Conservation (phyloP, 2,329 filamentous ascomycete genomes). For the Aurifilum marmelostoma region DNA sequence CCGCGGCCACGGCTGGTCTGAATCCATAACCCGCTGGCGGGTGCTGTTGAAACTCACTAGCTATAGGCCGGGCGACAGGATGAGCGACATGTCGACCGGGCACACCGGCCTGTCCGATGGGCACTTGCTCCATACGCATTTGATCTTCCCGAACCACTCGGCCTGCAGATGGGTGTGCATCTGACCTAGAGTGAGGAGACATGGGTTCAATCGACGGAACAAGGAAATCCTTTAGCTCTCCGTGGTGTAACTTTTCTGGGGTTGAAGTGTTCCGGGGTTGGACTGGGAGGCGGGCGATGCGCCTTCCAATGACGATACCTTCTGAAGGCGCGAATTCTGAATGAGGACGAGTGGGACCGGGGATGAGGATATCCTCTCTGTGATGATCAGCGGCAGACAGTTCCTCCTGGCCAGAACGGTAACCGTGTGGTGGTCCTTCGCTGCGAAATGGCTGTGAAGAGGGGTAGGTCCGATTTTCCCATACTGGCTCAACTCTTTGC, state of each 20-base stretch:
- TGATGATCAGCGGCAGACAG: slow-evolving; percentile 15
- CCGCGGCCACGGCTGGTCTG: slow-evolving; percentile 10
- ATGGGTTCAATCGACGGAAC: slow-evolving; percentile 51
- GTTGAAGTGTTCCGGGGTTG: slow-evolving; percentile 15
- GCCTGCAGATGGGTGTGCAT: slow-evolving; percentile 22
- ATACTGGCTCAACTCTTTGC: slow-evolving; percentile 23
- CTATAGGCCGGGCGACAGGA: slow-evolving; percentile 6
- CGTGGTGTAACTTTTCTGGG: slow-evolving; percentile 33
- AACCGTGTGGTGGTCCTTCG: slow-evolving; percentile 9
- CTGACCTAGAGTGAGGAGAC: slow-evolving; percentile 39
- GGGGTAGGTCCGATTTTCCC: slow-evolving; percentile 27
- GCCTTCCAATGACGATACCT: slow-evolving; percentile 21
- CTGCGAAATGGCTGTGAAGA: slow-evolving; percentile 23
- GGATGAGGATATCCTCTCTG: neutral
- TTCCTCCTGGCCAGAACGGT: slow-evolving; percentile 11
- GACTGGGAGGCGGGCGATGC: slow-evolving; percentile 24
- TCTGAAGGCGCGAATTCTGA: slow-evolving; percentile 20
- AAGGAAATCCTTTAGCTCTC: slow-evolving; percentile 46
- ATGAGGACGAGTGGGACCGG: neutral
- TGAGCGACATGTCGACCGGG: slow-evolving; percentile 2
- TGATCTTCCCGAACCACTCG: slow-evolving; percentile 21
- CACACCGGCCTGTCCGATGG: slow-evolving; percentile 19
- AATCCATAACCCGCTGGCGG: slow-evolving; percentile 1
- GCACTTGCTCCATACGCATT: slow-evolving; percentile 29
- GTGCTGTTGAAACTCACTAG: slow-evolving; percentile 11